Evolutionary conservation across 441 rosid species (phyloP).

Genomic region (Omphalea diandra): DNA sequence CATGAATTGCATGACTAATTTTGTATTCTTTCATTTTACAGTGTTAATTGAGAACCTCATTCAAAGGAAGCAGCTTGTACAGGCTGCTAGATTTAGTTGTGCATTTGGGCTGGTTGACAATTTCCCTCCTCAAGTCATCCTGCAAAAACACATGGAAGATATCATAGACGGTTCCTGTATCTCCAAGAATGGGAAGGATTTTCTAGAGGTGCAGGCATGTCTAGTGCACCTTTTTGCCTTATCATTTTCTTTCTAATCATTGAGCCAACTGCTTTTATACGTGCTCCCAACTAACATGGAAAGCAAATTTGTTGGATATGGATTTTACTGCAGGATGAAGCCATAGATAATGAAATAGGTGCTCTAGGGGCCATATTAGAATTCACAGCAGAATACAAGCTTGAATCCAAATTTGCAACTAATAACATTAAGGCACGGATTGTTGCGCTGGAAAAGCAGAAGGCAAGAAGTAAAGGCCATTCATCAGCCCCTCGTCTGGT

Average conservation of each 20-base stretch:
- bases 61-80: constrained; percentile 17
- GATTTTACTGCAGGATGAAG: constrained; percentile 31
- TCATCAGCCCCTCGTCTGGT: background rate
- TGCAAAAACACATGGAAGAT: background rate
- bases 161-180: background rate
- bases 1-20: background rate
- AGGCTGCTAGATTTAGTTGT: constrained; percentile 31
- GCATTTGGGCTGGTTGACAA: constrained; percentile 17
- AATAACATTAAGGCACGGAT: constrained; percentile 23
- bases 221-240: background rate
- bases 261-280: background rate
- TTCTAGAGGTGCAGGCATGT: constrained; percentile 16
- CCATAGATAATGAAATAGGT: constrained; percentile 22
- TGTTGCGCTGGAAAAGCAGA: constrained; percentile 24
- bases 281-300: background rate
- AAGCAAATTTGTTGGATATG: background rate
- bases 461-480: background rate
- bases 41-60: constrained; percentile 22
- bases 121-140: constrained; percentile 13
- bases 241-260: background rate
- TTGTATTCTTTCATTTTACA: constrained; percentile 1
- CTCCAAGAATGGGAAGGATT: background rate
- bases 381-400: constrained; percentile 34
- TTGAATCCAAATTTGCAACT: constrained; percentile 29
- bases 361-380: constrained; percentile 27